Evolutionary conservation across 805 yeast genomes (phyloP).

Genomic region (Metschnikowia borealis): DNA sequence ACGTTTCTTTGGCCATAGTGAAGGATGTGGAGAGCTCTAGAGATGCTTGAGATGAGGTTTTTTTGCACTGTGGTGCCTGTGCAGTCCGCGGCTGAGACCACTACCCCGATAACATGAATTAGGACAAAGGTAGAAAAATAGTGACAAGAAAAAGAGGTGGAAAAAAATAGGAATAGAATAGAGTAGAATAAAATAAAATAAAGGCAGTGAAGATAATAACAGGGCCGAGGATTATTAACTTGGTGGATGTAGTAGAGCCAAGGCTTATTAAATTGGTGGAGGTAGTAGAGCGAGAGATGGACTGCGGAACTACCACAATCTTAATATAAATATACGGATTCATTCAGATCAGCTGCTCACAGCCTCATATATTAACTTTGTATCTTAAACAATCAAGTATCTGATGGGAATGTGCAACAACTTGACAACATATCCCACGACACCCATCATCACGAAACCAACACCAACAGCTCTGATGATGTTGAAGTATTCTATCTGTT

Average conservation of each 20-base stretch:
- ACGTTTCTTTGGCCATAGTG: conserved; percentile 25
- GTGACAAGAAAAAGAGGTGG: too few species aligned
- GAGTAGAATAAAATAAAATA: too few species aligned
- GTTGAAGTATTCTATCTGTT: conserved; percentile 67
- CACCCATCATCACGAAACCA: conserved; percentile 97
- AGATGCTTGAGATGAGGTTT: conserved; percentile 3
- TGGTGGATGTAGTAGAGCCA: too few species aligned
- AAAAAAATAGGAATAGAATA: too few species aligned
- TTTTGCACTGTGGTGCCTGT: not conserved
- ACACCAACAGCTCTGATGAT: conserved; percentile 94
- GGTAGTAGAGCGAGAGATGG: too few species aligned
- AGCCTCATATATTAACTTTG: not conserved
- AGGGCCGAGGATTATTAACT: too few species aligned
- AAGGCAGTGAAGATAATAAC: too few species aligned
- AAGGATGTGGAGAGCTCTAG: conserved; percentile 1
- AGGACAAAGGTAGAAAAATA: too few species aligned
- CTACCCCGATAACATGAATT: not conserved
- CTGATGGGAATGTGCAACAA: conserved; percentile 93
- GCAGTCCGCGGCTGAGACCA: not conserved
- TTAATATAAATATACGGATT: too few species aligned
- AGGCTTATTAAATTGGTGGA: too few species aligned
- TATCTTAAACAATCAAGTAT: conserved; percentile 79
- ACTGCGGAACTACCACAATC: too few species aligned
- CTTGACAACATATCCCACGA: conserved; percentile 93
- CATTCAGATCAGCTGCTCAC: not conserved